Conservation (phyloP, 169 alveolate genomes). For the Perkinsus marinus region DNA sequence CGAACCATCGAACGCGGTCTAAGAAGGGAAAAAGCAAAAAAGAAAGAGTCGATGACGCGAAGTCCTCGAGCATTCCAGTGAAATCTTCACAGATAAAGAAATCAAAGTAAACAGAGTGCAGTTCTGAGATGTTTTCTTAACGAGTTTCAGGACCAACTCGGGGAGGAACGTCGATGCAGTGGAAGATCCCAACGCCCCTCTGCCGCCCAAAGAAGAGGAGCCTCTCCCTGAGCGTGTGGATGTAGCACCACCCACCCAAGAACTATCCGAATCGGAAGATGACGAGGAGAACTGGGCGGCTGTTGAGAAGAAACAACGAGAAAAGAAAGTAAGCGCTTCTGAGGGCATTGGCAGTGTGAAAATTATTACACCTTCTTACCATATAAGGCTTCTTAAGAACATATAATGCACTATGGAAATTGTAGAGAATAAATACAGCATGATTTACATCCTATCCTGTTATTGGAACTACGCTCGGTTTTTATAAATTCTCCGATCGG, state of each 20-base stretch:
- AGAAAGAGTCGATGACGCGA: neutral
- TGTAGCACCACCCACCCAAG: neutral
- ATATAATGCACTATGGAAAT: too few species aligned
- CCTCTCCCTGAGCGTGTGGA: neutral
- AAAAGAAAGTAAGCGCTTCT: neutral
- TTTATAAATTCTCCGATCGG: too few species aligned
- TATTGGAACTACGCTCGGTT: too few species aligned
- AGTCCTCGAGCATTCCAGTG: neutral
- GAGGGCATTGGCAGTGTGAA: too few species aligned
- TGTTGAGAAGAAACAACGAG: neutral
- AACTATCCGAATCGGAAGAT: neutral
- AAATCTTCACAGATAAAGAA: neutral
- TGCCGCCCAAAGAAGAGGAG: neutral
- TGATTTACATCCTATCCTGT: too few species aligned
- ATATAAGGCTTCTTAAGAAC: too few species aligned
- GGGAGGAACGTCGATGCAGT: neutral
- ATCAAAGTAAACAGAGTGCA: neutral
- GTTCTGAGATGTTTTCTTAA: neutral
- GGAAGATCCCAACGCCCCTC: neutral
- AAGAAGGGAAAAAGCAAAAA: neutral
- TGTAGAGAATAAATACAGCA: too few species aligned
- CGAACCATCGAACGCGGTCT: neutral
- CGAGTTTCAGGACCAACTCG: neutral
- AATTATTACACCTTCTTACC: too few species aligned
- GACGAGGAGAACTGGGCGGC: neutral